A percentile compares a stretch with the other conserved stretches of the same genome.
Conservation (phyloP, 208 protist genomes). For the Leishmania amazonensis region DNA sequence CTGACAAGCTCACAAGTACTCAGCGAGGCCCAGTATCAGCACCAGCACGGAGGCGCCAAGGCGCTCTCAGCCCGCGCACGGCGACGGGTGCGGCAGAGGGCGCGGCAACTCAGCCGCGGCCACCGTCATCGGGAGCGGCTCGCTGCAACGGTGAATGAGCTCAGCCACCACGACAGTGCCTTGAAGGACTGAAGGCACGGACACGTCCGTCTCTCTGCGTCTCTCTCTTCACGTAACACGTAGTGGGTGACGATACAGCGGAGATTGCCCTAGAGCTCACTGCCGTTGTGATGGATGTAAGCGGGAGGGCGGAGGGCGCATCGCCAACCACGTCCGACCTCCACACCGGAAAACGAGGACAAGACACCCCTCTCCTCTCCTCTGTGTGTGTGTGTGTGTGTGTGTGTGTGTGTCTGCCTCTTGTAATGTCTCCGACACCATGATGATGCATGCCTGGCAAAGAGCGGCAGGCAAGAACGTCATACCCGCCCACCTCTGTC, state of each 20-base stretch:
- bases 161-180: conserved; percentile 37
- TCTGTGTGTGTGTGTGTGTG: too few species aligned
- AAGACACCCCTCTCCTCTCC: neutral
- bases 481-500: neutral
- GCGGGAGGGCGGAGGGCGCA: neutral
- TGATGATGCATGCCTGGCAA: neutral
- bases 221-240: neutral
- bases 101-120: conserved; percentile 27
- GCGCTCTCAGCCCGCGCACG: conserved; percentile 11
- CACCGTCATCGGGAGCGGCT: conserved; percentile 35
- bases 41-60: neutral
- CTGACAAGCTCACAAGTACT: conserved; percentile 32
- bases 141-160: conserved; percentile 37
- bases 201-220: neutral
- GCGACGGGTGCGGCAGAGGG: conserved; percentile 17
- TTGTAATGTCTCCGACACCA: neutral
- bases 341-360: neutral
- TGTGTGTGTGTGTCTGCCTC: neutral
- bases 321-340: neutral
- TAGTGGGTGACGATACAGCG: neutral
- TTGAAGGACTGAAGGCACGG: conserved; percentile 41
- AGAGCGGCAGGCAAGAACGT: neutral
- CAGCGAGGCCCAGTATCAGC: conserved; percentile 20
- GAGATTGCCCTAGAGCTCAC: neutral
- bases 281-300: neutral